phyloP scores from a whole-genome alignment of 495 filamentous ascomycete genomes.

The Achaetomiella virescens region DNA sequence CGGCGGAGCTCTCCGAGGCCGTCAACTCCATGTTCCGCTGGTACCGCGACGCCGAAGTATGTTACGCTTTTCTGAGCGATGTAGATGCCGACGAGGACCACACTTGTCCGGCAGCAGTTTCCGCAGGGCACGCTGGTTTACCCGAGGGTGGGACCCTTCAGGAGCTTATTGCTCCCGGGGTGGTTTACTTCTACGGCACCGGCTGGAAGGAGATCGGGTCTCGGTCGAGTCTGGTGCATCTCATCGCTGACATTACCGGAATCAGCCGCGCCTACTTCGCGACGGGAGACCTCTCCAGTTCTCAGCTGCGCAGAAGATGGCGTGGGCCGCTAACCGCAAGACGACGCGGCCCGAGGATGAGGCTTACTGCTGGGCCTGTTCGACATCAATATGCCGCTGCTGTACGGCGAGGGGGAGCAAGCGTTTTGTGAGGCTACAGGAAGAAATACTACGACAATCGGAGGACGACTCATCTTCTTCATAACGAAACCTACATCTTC shows the following conservation, averaged over 20 bases:
- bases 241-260: background rate
- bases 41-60: conserved; percentile 29
- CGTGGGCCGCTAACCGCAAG: conserved; percentile 14
- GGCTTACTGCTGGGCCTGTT: conserved; percentile 20
- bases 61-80: conserved; percentile 29
- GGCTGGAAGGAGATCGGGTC: background rate
- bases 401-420: conserved; percentile 10
- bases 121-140: conserved; percentile 32
- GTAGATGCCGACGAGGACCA: background rate
- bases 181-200: conserved; percentile 26
- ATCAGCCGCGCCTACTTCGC: background rate
- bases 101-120: background rate
- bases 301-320: conserved; percentile 13
- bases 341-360: conserved; percentile 15
- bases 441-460: conserved; percentile 3
- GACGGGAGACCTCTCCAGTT: conserved; percentile 3
- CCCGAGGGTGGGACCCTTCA: conserved; percentile 40
- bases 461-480: conserved; percentile 12
- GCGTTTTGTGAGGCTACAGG: background rate
- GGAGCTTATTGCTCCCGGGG: conserved; percentile 36
- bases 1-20: conserved; percentile 37
- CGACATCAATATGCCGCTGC: conserved; percentile 14
- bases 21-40: conserved; percentile 45
- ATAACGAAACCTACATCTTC: background rate
- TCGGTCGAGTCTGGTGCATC: background rate